Percentiles rank a stretch among this genome's conserved stretches.
Evolutionary conservation across 2,329 filamentous ascomycete species (phyloP).

Genomic region (Colletotrichum siamense): DNA sequence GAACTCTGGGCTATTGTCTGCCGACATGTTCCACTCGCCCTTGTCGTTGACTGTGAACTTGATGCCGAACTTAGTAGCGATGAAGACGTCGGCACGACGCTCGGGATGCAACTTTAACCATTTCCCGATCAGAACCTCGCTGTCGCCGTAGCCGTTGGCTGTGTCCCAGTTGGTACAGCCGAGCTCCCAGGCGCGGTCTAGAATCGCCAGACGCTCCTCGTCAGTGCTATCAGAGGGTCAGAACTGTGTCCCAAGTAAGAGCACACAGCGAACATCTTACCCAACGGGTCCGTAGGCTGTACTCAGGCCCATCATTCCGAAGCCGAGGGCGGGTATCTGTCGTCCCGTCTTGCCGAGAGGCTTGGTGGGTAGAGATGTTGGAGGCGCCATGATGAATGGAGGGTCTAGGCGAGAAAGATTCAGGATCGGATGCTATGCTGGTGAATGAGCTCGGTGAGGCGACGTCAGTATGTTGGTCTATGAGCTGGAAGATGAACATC

Average conservation of each 20-base stretch:
- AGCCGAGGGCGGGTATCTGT: constrained; percentile 48
- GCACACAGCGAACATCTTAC: constrained; percentile 32
- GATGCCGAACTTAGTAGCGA: not conserved
- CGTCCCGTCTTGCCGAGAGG: constrained; percentile 50
- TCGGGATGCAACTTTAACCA: not conserved
- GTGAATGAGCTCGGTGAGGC: not conserved
- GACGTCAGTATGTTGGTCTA: not conserved
- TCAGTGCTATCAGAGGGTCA: not conserved
- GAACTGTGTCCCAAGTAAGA: not conserved
- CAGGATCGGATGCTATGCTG: not conserved
- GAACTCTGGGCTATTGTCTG: constrained; percentile 40
- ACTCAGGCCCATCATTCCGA: constrained; percentile 49
- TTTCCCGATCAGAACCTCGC: not conserved
- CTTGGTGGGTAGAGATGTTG: not conserved
- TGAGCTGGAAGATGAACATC: not conserved
- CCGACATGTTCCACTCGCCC: not conserved
- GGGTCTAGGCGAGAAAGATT: not conserved
- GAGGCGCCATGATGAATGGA: not conserved
- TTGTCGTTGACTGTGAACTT: not conserved
- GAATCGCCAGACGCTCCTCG: not conserved
- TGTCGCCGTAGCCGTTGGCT: not conserved
- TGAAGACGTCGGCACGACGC: not conserved
- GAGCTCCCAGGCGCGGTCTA: not conserved
- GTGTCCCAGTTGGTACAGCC: not conserved
- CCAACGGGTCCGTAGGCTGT: constrained; percentile 37